Base-by-base conservation (phyloP, 768 basidiomycete genomes). In the Tricholoma sp. region DNA sequence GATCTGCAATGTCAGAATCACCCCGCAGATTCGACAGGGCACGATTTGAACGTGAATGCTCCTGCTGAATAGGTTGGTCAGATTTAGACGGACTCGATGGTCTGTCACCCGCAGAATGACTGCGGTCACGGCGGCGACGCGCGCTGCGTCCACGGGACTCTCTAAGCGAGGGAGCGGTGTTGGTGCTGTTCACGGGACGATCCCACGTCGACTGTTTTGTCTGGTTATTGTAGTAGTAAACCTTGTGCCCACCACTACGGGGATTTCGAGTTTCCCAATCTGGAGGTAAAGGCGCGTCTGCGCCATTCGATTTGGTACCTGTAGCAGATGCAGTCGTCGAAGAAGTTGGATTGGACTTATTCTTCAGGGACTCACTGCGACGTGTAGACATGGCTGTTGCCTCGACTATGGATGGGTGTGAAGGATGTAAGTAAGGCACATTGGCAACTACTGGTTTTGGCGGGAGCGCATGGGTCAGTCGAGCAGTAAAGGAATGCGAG, bases 401-500 rank as follows among this genome's bases (percentile, higher is more conserved):
- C 62, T 80, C 78, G 63, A 82, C 80, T 63, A 82, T 80, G 53
- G 79, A 80, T 52, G 81, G 76, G 59, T 82, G 77, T 66, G 83
- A 80, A 48, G 80, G 77, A 60, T 82, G 75, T 50, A 82, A 67
- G 65, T 78, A 80, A 55, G 80, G 77, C 51, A 80, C 76, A 59
- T 62, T 76, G 45, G 77, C 72, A 45, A 78, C 72, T 32, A 80
- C 73, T 47, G 86, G 86, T 68, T 88, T 88, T 3, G 86, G 81
- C 17, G 86, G 86, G 15, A 88, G 74, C 29, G 84, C 84, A 64
- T 88, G 86, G n/a, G 78, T 82, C 47, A 86, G 66, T 50, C 80
- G 75, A 47, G 73, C 70, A 53, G 72, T 61, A 39, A 63, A 47
- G 48, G 66, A 56, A 37, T 57, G 53, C 17, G 67, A 59, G 42